phyloP scores from a whole-genome alignment of 2,329 filamentous ascomycete genomes.

The Geosmithia flava region DNA sequence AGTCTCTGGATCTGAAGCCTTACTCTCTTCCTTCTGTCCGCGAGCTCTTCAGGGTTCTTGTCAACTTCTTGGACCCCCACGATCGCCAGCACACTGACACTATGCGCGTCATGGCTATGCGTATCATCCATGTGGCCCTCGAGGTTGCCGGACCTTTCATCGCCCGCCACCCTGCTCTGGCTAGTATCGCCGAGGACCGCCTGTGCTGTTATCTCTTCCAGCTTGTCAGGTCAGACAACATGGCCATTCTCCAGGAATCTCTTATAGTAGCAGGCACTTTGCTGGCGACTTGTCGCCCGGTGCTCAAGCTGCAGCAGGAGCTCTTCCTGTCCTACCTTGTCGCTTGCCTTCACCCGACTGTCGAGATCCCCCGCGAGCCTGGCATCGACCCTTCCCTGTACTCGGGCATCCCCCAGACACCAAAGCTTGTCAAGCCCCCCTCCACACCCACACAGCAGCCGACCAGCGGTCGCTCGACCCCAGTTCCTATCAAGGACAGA shows the following conservation, averaged over 20 bases:
- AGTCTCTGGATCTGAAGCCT: constrained; percentile 56
- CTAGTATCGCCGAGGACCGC: constrained; percentile 80
- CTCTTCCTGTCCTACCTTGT: constrained; percentile 90
- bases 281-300: constrained; percentile 76
- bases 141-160: constrained; percentile 95
- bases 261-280: constrained; percentile 85
- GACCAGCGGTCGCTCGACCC: constrained; percentile 73
- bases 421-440: constrained; percentile 70
- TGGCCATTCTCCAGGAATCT: constrained; percentile 87
- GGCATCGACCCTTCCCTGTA: constrained; percentile 88
- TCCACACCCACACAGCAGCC: constrained; percentile 45
- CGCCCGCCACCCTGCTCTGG: constrained; percentile 78
- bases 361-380: constrained; percentile 83
- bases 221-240: constrained; percentile 89
- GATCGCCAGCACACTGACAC: constrained; percentile 87
- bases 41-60: constrained; percentile 85
- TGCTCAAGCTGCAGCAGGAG: constrained; percentile 93
- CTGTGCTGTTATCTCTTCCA: constrained; percentile 93
- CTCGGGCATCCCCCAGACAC: constrained; percentile 82
- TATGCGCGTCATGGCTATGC: constrained; percentile 92
- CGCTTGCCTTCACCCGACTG: constrained; percentile 83
- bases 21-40: constrained; percentile 91
- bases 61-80: constrained; percentile 87
- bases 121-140: constrained; percentile 93
- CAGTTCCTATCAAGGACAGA: constrained; percentile 82